phyloP scores from a whole-genome alignment of 1,284 basidiomycete species.

The Cystobasidiaceae sp. region DNA sequence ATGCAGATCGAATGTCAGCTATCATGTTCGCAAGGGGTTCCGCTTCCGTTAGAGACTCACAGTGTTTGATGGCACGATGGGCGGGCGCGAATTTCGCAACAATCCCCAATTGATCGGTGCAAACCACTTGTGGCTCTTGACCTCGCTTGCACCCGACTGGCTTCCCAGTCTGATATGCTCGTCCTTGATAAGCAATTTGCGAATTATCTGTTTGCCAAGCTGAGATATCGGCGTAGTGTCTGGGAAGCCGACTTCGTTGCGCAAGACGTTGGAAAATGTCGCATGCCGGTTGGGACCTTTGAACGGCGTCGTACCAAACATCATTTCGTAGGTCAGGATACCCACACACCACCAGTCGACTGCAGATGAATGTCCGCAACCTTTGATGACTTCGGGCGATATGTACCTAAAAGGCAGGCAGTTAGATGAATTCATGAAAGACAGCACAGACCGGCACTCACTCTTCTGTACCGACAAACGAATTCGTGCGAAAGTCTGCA shows the following conservation, averaged over 20 bases:
- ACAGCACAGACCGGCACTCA: conserved; percentile 37
- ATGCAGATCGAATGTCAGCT: too few species aligned
- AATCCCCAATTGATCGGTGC: conserved; percentile 92
- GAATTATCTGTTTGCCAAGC: conserved; percentile 81
- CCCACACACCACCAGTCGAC: conserved; percentile 90
- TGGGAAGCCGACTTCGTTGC: conserved; percentile 79
- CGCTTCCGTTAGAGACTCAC: conserved; percentile 26
- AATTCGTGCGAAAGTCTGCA: conserved; percentile 94
- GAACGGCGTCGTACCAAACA: conserved; percentile 84
- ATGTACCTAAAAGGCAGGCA: conserved; percentile 59
- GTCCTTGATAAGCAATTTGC: conserved; percentile 85
- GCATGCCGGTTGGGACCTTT: conserved; percentile 91
- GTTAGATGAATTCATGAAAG: not conserved
- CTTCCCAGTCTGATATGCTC: conserved; percentile 84
- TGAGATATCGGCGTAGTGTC: conserved; percentile 77
- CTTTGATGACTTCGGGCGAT: conserved; percentile 96
- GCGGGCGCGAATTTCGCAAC: conserved; percentile 83
- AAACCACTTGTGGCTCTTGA: conserved; percentile 99
- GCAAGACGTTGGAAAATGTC: conserved; percentile 93
- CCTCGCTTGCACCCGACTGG: conserved; percentile 90
- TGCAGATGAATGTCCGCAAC: conserved; percentile 92
- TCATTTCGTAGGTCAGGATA: conserved; percentile 99
- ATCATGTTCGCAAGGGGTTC: not conserved
- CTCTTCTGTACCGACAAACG: conserved; percentile 55
- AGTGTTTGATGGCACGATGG: conserved; percentile 54